phyloP scores from a whole-genome alignment of 345 rosid genomes.

The Angophora floribunda region DNA sequence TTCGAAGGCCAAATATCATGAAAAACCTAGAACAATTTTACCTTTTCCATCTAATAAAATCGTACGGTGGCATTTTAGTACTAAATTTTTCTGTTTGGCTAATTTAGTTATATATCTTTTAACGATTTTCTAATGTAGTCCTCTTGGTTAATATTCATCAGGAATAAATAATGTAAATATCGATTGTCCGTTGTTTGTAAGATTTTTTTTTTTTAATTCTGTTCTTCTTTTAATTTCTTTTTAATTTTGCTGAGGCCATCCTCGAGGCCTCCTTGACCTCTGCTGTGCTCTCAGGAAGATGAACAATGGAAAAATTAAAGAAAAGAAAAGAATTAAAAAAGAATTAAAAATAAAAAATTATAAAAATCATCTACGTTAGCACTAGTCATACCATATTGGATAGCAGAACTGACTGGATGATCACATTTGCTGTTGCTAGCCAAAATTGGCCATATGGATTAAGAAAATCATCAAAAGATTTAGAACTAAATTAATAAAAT shows the following conservation, averaged over 20 bases:
- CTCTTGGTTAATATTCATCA: fast-evolving
- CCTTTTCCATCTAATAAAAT: not conserved
- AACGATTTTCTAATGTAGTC: not conserved
- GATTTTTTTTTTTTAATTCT: not conserved
- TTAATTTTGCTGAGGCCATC: not conserved
- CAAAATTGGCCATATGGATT: not conserved
- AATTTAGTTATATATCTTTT: not conserved
- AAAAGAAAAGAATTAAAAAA: not conserved
- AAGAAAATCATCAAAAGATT: not conserved
- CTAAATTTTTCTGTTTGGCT: not conserved
- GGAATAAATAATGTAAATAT: not conserved
- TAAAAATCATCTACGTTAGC: not conserved
- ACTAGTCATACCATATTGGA: not conserved
- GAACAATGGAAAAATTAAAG: not conserved
- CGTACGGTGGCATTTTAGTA: not conserved
- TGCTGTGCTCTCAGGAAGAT: not conserved
- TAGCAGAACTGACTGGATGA: not conserved
- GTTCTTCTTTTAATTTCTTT: not conserved
- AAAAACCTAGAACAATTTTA: not conserved
- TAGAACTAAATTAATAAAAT: not conserved
- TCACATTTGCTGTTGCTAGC: not conserved
- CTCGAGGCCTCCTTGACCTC: not conserved
- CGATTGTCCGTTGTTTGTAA: not conserved
- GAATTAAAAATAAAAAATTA: not conserved
- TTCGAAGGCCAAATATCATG: not conserved